A percentile compares a stretch with the other conserved stretches of the same genome.
phyloP scores from a whole-genome alignment of 164 flowering plant species.

The Piper longum region DNA sequence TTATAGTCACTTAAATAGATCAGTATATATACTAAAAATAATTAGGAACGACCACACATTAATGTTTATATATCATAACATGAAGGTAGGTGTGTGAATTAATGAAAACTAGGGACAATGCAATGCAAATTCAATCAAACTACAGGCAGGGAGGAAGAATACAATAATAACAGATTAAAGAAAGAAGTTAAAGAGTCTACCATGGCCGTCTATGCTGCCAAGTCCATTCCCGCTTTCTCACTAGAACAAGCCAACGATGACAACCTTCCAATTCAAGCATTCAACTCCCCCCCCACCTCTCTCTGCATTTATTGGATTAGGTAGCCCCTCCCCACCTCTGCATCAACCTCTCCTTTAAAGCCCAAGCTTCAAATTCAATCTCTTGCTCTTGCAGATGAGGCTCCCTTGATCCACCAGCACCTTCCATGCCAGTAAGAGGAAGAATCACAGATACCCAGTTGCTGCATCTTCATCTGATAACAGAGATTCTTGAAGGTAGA shows the following conservation, averaged over 20 bases:
- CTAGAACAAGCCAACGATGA: background rate
- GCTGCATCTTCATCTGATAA: background rate
- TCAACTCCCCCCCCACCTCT: background rate
- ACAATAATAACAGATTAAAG: too few species aligned
- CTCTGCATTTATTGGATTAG: background rate
- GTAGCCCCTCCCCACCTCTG: background rate
- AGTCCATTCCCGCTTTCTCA: background rate
- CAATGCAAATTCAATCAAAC: too few species aligned
- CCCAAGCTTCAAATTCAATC: background rate
- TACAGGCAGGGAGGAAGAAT: too few species aligned
- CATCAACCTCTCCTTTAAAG: background rate
- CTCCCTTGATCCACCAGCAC: background rate
- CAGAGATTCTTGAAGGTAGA: conserved; percentile 5
- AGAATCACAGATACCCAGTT: background rate
- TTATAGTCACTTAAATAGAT: too few species aligned
- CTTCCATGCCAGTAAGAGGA: background rate
- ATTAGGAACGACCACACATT: too few species aligned
- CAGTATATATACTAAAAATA: too few species aligned
- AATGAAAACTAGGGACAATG: too few species aligned
- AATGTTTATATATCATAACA: too few species aligned
- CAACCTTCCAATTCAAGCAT: background rate
- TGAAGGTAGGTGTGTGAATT: too few species aligned
- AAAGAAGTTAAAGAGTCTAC: too few species aligned
- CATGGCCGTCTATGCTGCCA: background rate
- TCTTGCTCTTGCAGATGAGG: background rate